phyloP scores from a whole-genome alignment of 2,329 filamentous ascomycete species.

The Epichloe festucae region DNA sequence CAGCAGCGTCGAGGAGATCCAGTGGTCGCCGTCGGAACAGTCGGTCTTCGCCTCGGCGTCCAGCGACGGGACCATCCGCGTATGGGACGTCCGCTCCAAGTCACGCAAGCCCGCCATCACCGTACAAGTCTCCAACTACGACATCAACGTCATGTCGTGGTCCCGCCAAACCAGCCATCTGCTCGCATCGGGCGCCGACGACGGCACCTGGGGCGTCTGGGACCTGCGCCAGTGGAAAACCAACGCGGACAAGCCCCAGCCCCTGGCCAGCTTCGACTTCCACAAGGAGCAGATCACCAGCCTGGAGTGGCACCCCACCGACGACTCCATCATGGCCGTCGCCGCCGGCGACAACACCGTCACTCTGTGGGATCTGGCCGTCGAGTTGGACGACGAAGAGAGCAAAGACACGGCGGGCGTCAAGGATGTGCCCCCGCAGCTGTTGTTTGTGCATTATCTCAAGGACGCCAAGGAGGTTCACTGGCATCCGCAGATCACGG shows the following conservation, averaged over 20 bases:
- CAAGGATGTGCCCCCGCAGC: slow-evolving; percentile 81
- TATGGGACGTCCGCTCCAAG: slow-evolving; percentile 93
- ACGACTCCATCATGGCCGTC: slow-evolving; percentile 89
- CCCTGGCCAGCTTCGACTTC: slow-evolving; percentile 88
- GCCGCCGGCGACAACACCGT: slow-evolving; percentile 88
- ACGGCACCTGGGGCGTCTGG: slow-evolving; percentile 92
- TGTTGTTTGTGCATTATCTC: slow-evolving; percentile 95
- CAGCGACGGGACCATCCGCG: slow-evolving; percentile 84
- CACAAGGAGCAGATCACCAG: slow-evolving; percentile 95
- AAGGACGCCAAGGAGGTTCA: slow-evolving; percentile 90
- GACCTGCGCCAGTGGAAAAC: slow-evolving; percentile 88
- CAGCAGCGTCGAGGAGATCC: slow-evolving; percentile 81
- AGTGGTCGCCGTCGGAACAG: slow-evolving; percentile 89
- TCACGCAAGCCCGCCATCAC: slow-evolving; percentile 77
- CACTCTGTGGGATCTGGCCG: slow-evolving; percentile 91
- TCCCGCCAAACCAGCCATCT: slow-evolving; percentile 78
- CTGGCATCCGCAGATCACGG: slow-evolving; percentile 95
- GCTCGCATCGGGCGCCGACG: slow-evolving; percentile 82
- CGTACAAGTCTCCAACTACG: slow-evolving; percentile 68
- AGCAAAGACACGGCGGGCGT: slow-evolving; percentile 78
- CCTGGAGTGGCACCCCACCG: slow-evolving; percentile 93
- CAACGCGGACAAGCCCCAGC: slow-evolving; percentile 48
- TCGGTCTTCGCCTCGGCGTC: slow-evolving; percentile 92
- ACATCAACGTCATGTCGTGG: slow-evolving; percentile 97
- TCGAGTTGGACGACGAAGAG: slow-evolving; percentile 95